Percentiles rank a stretch among this genome's conserved stretches.
phyloP scores from a whole-genome alignment of 1,284 basidiomycete genomes.

The Phlebopus sp. region DNA sequence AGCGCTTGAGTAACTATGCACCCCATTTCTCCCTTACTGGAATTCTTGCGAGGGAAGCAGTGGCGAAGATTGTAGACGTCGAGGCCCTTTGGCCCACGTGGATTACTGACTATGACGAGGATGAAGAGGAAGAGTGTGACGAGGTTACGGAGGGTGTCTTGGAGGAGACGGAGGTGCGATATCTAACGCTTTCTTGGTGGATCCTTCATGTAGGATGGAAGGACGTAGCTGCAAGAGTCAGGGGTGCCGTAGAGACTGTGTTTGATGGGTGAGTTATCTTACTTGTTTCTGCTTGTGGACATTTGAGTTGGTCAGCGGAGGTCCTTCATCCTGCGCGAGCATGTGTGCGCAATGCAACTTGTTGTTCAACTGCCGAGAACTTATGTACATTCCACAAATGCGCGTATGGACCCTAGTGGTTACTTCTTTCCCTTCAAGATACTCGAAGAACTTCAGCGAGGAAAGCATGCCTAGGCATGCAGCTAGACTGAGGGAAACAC shows the following conservation, averaged over 20 bases:
- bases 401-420: too few relatives aligned
- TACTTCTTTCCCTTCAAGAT: too few relatives aligned
- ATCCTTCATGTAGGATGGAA: constrained; percentile 88
- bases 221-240: constrained; percentile 70
- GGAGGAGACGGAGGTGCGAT: constrained; percentile 72
- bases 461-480: too few relatives aligned
- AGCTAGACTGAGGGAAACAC: too few relatives aligned
- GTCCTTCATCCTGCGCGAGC: too few relatives aligned
- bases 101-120: constrained; percentile 14
- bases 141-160: constrained; percentile 35
- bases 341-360: too few relatives aligned
- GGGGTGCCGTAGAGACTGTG: constrained; percentile 73
- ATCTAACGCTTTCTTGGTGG: constrained; percentile 89
- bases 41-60: constrained; percentile 24
- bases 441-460: too few relatives aligned
- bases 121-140: constrained; percentile 9
- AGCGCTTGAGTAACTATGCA: constrained; percentile 46
- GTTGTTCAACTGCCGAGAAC: too few relatives aligned
- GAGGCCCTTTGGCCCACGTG: constrained; percentile 28
- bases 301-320: too few relatives aligned
- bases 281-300: neutral
- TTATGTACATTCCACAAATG: too few relatives aligned
- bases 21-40: constrained; percentile 25
- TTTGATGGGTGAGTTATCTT: constrained; percentile 64
- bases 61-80: constrained; percentile 23